Conservation (phyloP, 2,329 filamentous ascomycete genomes). For the Pezicula neosporulosa region DNA sequence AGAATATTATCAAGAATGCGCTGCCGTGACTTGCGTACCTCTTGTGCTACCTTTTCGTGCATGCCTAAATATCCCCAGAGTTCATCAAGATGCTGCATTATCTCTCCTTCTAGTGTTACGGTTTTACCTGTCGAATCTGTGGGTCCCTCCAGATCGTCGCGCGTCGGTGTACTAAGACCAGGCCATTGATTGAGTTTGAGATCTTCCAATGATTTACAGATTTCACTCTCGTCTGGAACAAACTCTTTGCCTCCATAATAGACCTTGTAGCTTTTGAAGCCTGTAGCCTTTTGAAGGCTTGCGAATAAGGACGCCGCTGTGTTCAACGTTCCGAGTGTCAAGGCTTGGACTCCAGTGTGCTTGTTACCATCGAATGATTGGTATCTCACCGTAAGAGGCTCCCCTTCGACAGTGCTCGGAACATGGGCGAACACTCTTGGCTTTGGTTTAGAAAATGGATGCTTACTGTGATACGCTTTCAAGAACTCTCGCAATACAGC, state of each 20-base stretch:
- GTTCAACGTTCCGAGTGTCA: constrained; percentile 67
- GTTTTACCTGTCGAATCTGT: constrained; percentile 46
- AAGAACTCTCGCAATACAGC: constrained; percentile 66
- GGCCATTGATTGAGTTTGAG: constrained; percentile 60
- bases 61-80: constrained; percentile 78
- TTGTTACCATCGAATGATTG: constrained; percentile 65
- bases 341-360: constrained; percentile 55
- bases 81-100: constrained; percentile 78
- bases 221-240: constrained; percentile 54
- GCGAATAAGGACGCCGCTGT: constrained; percentile 68
- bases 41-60: constrained; percentile 64
- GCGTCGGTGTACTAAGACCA: constrained; percentile 64
- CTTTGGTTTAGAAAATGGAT: constrained; percentile 57
- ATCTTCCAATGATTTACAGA: constrained; percentile 63
- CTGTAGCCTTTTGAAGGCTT: constrained; percentile 63
- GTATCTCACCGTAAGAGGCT: constrained; percentile 65
- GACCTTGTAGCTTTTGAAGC: constrained; percentile 71
- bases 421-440: constrained; percentile 49
- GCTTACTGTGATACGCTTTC: constrained; percentile 58
- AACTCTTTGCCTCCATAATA: constrained; percentile 69
- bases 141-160: constrained; percentile 40
- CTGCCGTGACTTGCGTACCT: constrained; percentile 43
- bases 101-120: constrained; percentile 69
- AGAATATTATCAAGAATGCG: background rate
- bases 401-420: constrained; percentile 54